Evolutionary conservation across 1,284 basidiomycete species (phyloP), one percentile per base, ranked within the genome.

Genomic region (Cutaneotrichosporon cavernicola): DNA sequence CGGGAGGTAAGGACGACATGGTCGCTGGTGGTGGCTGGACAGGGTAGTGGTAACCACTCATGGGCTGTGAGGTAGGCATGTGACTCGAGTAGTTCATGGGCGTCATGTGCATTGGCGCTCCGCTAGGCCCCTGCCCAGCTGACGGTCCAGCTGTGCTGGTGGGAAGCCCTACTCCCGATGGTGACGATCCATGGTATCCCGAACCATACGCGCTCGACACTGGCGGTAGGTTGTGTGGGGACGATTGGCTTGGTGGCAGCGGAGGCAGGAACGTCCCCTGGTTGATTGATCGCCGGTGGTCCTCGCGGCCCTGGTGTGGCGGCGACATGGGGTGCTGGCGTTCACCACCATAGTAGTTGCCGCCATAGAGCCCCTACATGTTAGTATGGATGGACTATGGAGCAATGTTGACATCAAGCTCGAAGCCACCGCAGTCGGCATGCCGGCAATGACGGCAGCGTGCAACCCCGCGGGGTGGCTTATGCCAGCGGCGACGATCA

Each of bases 301-400:
- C 69, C 47, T 52, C 58, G 21, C 64, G 60, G 31, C 67, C 56
- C 47, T 59, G 66, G 40, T 53, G 65, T 18, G 60, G 66, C 3
- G 66, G 66, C 3, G 66, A 68, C 22, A 63, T 59, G 16, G 59
- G 69, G 32, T 60, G 65, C 51, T 40, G 60, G 34, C 57, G 72
- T n/a, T 70, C 68, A 56, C 60, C 68, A 51, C 59, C 66, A 53
- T 66, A 64, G 53, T 70, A 70, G 59, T 56, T 68, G 57, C 64
- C 71, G 59, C 70, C 71, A 57, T 71, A 72, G 61, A 71, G 65
- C 62, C 61, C 64, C 65, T 67, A 51, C 26, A 46, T 9, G 22
- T 36, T 9, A 34, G 18, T 5, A 1, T 55, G 32, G 6, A 36
- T 18, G 51, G 11, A n/a, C 4, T 21, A 31, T 8, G 14, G 56